Percentiles rank a stretch among this genome's conserved stretches.
phyloP scores from a whole-genome alignment of 345 rosid genomes.

The Brassica carinata region DNA sequence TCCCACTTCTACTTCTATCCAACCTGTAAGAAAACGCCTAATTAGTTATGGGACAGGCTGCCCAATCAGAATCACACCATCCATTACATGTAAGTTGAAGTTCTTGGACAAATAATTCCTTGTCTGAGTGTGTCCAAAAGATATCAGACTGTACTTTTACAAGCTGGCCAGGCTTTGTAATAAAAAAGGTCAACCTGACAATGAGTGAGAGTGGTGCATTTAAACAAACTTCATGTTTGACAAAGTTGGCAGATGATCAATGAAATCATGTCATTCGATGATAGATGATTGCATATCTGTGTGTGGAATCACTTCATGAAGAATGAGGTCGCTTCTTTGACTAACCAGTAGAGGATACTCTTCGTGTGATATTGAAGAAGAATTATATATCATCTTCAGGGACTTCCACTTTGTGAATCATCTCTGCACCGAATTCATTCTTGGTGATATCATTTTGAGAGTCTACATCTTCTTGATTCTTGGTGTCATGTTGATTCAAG shows the following conservation, averaged over 20 bases:
- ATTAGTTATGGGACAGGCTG: neutral
- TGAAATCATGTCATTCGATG: neutral
- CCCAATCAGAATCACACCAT: neutral
- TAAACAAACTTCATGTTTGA: neutral
- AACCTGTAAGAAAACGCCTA: neutral
- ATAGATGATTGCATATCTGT: neutral
- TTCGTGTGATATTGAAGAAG: too few relatives aligned
- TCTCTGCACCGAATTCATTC: neutral
- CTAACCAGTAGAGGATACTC: too few relatives aligned
- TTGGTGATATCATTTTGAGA: too few relatives aligned
- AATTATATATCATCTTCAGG: neutral
- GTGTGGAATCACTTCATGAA: neutral
- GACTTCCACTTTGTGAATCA: neutral
- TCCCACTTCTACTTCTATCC: neutral
- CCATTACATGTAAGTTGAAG: neutral
- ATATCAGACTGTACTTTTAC: neutral
- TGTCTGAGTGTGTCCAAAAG: neutral
- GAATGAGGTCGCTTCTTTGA: too few relatives aligned
- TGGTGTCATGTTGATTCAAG: too few relatives aligned
- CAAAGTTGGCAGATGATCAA: neutral
- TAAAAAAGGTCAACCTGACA: neutral
- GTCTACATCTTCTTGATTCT: too few relatives aligned
- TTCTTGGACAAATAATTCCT: neutral
- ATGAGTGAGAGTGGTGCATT: neutral
- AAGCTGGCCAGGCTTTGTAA: neutral